These are phyloP conservation scores for Podaxis sp. DNA, from an alignment of 768 basidiomycete species.

Conservation along the genomic window DNA sequence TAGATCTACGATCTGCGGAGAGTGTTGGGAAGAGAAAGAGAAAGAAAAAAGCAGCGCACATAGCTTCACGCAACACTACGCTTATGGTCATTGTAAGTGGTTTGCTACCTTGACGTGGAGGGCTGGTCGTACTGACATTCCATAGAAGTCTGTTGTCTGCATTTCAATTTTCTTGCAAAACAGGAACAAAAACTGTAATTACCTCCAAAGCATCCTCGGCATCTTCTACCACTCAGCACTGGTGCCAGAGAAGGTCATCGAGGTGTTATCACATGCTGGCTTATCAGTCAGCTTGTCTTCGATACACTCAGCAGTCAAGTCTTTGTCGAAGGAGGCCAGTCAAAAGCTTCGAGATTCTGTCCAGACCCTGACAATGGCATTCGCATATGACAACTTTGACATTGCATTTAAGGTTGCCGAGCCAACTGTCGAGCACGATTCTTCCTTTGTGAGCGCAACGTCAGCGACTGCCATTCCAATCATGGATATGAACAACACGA, in stretches of 20 bases:
- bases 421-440: conserved; percentile 21
- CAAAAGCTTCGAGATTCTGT: conserved; percentile 10
- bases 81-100: not conserved
- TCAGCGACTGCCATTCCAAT: conserved; percentile 22
- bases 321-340: conserved; percentile 19
- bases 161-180: conserved; percentile 29
- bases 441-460: conserved; percentile 24
- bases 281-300: conserved; percentile 22
- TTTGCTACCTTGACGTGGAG: not conserved
- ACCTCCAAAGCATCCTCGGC: conserved; percentile 25
- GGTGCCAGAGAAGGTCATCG: conserved; percentile 26
- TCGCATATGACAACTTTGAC: conserved; percentile 28
- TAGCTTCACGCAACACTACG: too few relatives aligned
- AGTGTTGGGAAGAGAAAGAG: not conserved
- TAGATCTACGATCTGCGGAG: too few relatives aligned
- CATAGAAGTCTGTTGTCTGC: conserved; percentile 24
- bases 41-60: not conserved
- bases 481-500: conserved; percentile 19
- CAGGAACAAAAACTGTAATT: conserved; percentile 24
- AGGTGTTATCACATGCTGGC: conserved; percentile 26
- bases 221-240: conserved; percentile 28
- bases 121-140: not conserved
- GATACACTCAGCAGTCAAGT: conserved; percentile 18
- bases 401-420: conserved; percentile 21
- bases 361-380: conserved; percentile 15